These are phyloP conservation scores for Saxispiralis lemnorum DNA, from an alignment of 495 filamentous ascomycete species.

Conservation along the genomic window DNA sequence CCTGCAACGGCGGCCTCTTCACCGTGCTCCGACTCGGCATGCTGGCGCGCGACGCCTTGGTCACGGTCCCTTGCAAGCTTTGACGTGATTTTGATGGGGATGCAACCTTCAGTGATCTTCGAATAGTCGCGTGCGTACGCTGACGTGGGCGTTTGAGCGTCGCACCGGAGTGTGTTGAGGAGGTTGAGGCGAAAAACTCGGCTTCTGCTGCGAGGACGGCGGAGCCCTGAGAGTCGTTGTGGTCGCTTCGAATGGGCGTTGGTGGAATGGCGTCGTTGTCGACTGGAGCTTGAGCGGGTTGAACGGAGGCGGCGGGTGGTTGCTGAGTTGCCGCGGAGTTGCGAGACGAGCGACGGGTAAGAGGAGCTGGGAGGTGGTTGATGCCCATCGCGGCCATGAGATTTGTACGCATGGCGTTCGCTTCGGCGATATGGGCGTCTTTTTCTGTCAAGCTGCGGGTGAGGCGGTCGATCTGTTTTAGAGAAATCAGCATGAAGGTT, in stretches of 20 bases:
- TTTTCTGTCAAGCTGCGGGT: constrained; percentile 3
- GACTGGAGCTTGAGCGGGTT: too few relatives aligned
- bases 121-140: not conserved
- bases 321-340: not conserved
- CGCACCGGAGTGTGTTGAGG: constrained; percentile 15
- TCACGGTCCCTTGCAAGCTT: not conserved
- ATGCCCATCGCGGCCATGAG: constrained; percentile 14
- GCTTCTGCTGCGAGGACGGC: not conserved
- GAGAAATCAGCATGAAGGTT: not conserved
- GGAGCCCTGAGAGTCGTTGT: not conserved
- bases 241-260: constrained; percentile 1
- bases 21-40: not conserved
- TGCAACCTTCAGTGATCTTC: constrained; percentile 4
- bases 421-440: constrained; percentile 12
- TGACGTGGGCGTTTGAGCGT: constrained; percentile 21
- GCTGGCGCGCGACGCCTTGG: not conserved
- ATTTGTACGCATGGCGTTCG: constrained; percentile 10
- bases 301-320: not conserved
- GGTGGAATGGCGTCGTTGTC: not conserved
- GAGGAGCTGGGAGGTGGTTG: constrained; percentile 1
- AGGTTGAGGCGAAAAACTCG: constrained; percentile 17
- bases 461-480: constrained; percentile 9
- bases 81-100: constrained; percentile 2
- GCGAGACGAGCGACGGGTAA: not conserved
- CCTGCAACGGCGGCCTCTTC: constrained; percentile 4